A percentile compares a stretch with the other conserved stretches of the same genome.
Conservation (phyloP, 140 eudicot genomes). For the Ambrosia hybrid region DNA sequence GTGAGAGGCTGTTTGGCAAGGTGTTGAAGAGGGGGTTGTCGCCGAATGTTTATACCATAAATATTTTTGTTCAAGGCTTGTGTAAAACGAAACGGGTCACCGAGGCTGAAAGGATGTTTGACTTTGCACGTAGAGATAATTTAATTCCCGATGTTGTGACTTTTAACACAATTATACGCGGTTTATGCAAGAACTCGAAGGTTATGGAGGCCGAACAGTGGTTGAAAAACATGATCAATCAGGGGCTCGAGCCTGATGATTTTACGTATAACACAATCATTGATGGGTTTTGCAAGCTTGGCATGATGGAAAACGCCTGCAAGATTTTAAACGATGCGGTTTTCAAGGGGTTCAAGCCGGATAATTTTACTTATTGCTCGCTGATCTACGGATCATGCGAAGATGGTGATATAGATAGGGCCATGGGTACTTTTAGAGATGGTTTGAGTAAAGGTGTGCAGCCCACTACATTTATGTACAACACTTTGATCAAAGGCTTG, state of each 20-base stretch:
- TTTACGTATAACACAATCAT: constrained; percentile 78
- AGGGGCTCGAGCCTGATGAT: constrained; percentile 82
- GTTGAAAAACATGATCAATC: constrained; percentile 67
- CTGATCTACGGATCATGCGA: constrained; percentile 66
- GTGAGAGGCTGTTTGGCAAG: constrained; percentile 66
- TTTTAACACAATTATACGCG: constrained; percentile 71
- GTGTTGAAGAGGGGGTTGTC: constrained; percentile 72
- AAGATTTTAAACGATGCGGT: constrained; percentile 59
- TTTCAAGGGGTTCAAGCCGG: constrained; percentile 77
- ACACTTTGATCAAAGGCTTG: constrained; percentile 76
- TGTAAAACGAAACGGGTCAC: constrained; percentile 46
- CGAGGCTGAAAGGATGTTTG: constrained; percentile 65
- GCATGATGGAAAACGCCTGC: constrained; percentile 61
- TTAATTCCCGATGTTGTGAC: constrained; percentile 79
- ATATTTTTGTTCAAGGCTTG: constrained; percentile 80
- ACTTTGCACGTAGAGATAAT: constrained; percentile 38
- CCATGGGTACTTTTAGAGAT: constrained; percentile 55
- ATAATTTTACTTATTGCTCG: constrained; percentile 73
- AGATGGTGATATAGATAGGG: constrained; percentile 70
- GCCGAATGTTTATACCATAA: constrained; percentile 79
- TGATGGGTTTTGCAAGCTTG: constrained; percentile 74
- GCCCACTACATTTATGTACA: constrained; percentile 58
- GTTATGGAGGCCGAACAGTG: constrained; percentile 73
- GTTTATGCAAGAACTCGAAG: constrained; percentile 65
- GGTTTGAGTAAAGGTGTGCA: constrained; percentile 60